Evolutionary conservation across 225 moss, liverwort and hornwort species (phyloP).

Genomic region (Anthoceros angustus): DNA sequence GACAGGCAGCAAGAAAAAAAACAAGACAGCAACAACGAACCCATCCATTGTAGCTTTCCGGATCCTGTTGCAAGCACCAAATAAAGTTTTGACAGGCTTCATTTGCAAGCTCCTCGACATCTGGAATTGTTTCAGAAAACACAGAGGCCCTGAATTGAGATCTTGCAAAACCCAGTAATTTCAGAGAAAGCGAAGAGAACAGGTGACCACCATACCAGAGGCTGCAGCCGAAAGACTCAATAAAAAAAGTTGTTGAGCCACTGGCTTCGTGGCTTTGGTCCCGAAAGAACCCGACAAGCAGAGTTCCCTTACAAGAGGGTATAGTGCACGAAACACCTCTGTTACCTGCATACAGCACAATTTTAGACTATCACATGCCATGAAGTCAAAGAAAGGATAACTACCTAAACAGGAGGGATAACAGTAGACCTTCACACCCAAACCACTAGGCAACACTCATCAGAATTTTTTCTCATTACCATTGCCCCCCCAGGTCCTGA

Average conservation of each 20-base stretch:
- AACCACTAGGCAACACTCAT: too few relatives aligned
- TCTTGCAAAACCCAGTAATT: background rate
- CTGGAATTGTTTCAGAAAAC: constrained; percentile 25
- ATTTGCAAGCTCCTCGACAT: constrained; percentile 35
- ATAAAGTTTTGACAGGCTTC: constrained; percentile 71
- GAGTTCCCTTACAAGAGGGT: constrained; percentile 75
- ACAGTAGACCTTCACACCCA: background rate
- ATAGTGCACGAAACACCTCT: constrained; percentile 70
- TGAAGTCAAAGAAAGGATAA: background rate
- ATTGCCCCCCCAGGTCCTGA: constrained; percentile 56
- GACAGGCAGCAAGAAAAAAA: too few relatives aligned
- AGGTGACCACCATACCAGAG: background rate
- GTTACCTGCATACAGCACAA: constrained; percentile 40
- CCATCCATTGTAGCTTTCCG: constrained; percentile 79
- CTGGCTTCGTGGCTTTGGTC: constrained; percentile 68
- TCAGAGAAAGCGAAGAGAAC: background rate
- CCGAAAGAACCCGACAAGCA: constrained; percentile 45
- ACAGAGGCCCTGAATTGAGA: background rate
- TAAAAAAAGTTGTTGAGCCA: constrained; percentile 83
- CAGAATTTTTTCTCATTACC: constrained; percentile 20
- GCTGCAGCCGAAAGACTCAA: constrained; percentile 32
- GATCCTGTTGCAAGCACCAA: constrained; percentile 73
- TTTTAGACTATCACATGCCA: background rate
- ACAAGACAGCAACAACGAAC: constrained; percentile 16
- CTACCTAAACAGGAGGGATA: background rate